Percentiles rank a stretch among this genome's conserved stretches.
Conservation (phyloP, 2,329 filamentous ascomycete genomes). For the Xylariomycetidae sp. region DNA sequence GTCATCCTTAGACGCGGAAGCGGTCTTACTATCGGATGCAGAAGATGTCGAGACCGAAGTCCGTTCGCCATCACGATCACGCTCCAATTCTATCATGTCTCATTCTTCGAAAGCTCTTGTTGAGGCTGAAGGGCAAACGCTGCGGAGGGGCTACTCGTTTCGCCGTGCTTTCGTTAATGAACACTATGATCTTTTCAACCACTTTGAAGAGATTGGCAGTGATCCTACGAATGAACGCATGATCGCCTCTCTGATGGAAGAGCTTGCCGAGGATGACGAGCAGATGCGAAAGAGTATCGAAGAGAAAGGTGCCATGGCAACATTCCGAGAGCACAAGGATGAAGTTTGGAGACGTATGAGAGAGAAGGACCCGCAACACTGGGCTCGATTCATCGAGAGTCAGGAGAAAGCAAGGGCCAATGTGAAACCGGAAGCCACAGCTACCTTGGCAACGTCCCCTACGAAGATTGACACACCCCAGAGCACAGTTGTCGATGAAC, state of each 20-base stretch:
- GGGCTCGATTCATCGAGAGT: conserved; percentile 58
- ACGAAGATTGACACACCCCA: conserved; percentile 13
- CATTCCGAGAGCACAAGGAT: conserved; percentile 56
- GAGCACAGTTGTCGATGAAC: conserved; percentile 30
- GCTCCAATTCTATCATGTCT: conserved; percentile 49
- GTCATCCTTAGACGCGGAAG: conserved; percentile 31
- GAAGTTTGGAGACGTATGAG: conserved; percentile 45
- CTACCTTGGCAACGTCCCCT: neutral
- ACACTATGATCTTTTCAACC: conserved; percentile 45
- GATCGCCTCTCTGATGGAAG: conserved; percentile 59
- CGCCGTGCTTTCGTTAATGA: conserved; percentile 47
- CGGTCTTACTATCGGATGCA: conserved; percentile 38
- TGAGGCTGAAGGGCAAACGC: conserved; percentile 53
- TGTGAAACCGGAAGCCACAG: conserved; percentile 29
- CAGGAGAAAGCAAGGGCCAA: conserved; percentile 57
- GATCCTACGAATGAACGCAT: conserved; percentile 48
- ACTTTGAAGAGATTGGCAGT: conserved; percentile 43
- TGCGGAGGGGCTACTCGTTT: conserved; percentile 54
- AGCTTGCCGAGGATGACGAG: conserved; percentile 58
- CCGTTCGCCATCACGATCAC: conserved; percentile 38
- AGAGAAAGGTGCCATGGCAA: conserved; percentile 54
- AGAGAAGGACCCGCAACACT: conserved; percentile 61
- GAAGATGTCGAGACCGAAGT: conserved; percentile 44
- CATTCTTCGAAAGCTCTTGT: conserved; percentile 47
- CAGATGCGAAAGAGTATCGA: conserved; percentile 49